A percentile compares a stretch with the other conserved stretches of the same genome.
Evolutionary conservation across 2,329 filamentous ascomycete genomes (phyloP).

Genomic region (Coniochaeta sp.): DNA sequence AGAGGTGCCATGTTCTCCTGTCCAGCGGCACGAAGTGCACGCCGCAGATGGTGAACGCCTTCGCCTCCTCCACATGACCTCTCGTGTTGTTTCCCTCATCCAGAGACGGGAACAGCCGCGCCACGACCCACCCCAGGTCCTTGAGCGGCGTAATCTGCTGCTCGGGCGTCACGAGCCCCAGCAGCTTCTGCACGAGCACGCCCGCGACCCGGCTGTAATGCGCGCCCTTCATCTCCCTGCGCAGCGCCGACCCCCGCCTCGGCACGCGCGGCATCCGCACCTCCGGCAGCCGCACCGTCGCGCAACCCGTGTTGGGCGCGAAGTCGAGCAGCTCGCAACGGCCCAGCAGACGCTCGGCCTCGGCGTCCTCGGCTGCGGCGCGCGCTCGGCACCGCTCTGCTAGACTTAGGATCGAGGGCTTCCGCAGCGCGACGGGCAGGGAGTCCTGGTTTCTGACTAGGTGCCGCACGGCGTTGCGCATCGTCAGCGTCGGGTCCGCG

Average conservation of each 20-base stretch:
- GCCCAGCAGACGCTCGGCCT: constrained; percentile 48
- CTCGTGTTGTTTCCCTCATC: constrained; percentile 10
- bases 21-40: constrained; percentile 34
- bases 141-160: constrained; percentile 30
- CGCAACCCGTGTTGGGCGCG: constrained; percentile 39
- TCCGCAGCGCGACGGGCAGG: constrained; percentile 67
- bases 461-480: constrained; percentile 72
- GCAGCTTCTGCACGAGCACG: constrained; percentile 37
- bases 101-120: constrained; percentile 41
- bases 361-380: constrained; percentile 34
- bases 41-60: constrained; percentile 36
- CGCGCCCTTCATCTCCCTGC: constrained; percentile 19
- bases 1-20: constrained; percentile 32
- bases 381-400: constrained; percentile 42
- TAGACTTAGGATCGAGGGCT: constrained; percentile 55
- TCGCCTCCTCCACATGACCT: constrained; percentile 8
- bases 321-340: constrained; percentile 40
- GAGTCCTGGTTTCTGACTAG: constrained; percentile 41
- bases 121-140: constrained; percentile 36
- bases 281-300: constrained; percentile 36
- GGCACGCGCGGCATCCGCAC: constrained; percentile 15
- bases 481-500: constrained; percentile 64
- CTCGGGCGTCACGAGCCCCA: constrained; percentile 44
- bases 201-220: constrained; percentile 37
- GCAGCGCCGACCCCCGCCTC: constrained; percentile 8